Conservation (phyloP, 345 rosid species). For the Aurinia saxatilis region DNA sequence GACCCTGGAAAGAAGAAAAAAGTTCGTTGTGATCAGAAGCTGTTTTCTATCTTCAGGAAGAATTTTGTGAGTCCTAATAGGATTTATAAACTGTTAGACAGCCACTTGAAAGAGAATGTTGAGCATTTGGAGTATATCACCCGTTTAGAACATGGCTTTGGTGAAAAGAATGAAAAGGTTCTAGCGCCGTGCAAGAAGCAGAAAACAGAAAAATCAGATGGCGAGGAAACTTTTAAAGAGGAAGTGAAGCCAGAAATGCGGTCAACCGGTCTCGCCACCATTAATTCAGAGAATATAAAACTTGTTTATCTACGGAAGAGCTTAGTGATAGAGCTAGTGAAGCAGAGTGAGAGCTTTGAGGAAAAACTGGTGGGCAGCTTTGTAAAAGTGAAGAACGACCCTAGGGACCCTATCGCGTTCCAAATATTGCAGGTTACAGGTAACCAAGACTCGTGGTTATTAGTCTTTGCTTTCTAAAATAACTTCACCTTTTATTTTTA, state of each 20-base stretch:
- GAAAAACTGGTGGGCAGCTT: constrained; percentile 49
- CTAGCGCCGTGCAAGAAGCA: constrained; percentile 26
- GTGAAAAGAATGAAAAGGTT: constrained; percentile 8
- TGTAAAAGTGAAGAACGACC: constrained; percentile 44
- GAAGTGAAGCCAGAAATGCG: constrained; percentile 18
- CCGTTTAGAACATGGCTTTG: constrained; percentile 10
- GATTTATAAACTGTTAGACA: constrained; percentile 28
- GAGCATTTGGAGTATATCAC: constrained; percentile 21
- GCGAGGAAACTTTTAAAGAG: constrained; percentile 3
- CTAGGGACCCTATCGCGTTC: constrained; percentile 22
- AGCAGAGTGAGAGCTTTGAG: constrained; percentile 28
- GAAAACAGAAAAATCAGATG: constrained; percentile 5
- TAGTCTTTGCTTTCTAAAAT: background rate
- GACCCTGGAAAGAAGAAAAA: constrained; percentile 26
- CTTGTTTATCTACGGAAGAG: constrained; percentile 48
- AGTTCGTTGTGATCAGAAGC: constrained; percentile 38
- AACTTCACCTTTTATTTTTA: background rate
- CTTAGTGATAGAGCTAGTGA: constrained; percentile 34
- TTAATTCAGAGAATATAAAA: constrained; percentile 42
- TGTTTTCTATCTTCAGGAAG: constrained; percentile 39
- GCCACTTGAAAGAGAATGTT: constrained; percentile 32
- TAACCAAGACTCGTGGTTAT: background rate
- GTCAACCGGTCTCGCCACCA: constrained; percentile 35
- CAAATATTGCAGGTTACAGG: constrained; percentile 32
- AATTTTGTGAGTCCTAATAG: constrained; percentile 22